These are phyloP conservation scores for Aquilaria yunnanensis DNA, from an alignment of 345 rosid genomes.

Conservation along the genomic window DNA sequence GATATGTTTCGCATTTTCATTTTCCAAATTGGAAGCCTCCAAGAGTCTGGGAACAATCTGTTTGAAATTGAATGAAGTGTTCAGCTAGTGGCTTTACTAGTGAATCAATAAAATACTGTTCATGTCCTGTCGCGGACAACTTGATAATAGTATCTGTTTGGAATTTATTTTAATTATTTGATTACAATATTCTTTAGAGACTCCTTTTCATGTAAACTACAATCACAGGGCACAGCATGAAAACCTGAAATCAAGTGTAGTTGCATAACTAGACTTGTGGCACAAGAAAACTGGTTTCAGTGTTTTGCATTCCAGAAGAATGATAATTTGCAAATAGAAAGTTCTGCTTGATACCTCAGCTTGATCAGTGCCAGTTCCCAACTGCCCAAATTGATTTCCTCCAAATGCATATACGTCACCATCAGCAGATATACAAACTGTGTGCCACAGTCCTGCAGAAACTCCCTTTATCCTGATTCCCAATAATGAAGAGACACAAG, in stretches of 20 bases:
- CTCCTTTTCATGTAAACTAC: too few relatives aligned
- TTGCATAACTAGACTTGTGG: not conserved
- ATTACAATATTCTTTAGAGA: too few relatives aligned
- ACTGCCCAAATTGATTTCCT: conserved; percentile 97
- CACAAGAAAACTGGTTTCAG: too few relatives aligned
- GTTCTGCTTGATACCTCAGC: conserved; percentile 61
- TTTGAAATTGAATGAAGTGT: conserved; percentile 17
- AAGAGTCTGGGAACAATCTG: conserved; percentile 87
- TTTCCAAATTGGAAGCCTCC: conserved; percentile 82
- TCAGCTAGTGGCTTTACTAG: too few relatives aligned
- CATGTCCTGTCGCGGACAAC: too few relatives aligned
- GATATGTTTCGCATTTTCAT: conserved; percentile 40
- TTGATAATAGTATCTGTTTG: too few relatives aligned
- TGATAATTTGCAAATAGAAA: not conserved
- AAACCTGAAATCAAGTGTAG: conserved; percentile 11
- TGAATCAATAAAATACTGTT: not conserved
- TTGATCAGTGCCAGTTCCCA: conserved; percentile 96
- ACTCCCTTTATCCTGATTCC: conserved; percentile 72
- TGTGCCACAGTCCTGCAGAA: conserved; percentile 97
- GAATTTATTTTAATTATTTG: too few relatives aligned
- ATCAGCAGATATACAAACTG: conserved; percentile 75
- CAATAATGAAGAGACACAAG: conserved; percentile 79
- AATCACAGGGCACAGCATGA: too few relatives aligned
- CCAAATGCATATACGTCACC: conserved; percentile 94
- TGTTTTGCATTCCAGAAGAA: not conserved